These are phyloP conservation scores for Dujonia santamariae DNA, from an alignment of 1,139 yeast genomes.

Conservation along the genomic window DNA sequence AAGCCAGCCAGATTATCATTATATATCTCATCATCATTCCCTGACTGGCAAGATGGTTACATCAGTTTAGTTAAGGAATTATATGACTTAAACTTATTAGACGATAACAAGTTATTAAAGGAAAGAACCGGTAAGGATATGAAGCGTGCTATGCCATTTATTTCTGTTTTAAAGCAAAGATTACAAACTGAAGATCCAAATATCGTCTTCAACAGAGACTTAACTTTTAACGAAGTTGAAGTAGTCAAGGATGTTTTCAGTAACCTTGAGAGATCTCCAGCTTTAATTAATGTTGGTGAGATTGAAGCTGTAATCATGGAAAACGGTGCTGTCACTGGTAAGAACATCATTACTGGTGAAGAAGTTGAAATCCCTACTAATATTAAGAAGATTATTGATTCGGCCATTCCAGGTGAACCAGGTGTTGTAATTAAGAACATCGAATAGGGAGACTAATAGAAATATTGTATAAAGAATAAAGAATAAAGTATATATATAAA, in stretches of 20 bases:
- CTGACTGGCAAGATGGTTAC: constrained; percentile 93
- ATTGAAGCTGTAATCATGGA: constrained; percentile 57
- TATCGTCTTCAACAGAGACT: constrained; percentile 82
- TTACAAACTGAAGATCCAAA: constrained; percentile 64
- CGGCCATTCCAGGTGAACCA: constrained; percentile 92
- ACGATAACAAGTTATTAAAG: constrained; percentile 60
- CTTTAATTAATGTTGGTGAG: constrained; percentile 54
- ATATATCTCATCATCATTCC: constrained; percentile 79
- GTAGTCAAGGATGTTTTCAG: constrained; percentile 56
- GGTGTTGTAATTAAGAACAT: constrained; percentile 75
- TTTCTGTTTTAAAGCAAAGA: constrained; percentile 79
- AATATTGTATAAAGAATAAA: too few species aligned
- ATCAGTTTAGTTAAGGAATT: constrained; percentile 80
- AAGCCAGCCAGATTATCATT: constrained; percentile 72
- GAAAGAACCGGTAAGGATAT: constrained; percentile 71
- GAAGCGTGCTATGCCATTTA: constrained; percentile 98
- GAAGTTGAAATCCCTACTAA: constrained; percentile 55
- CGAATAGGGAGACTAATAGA: background rate
- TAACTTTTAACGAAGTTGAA: constrained; percentile 74
- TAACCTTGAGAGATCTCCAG: constrained; percentile 63
- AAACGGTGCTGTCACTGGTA: constrained; percentile 60
- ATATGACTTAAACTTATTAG: constrained; percentile 59
- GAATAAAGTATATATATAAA: too few species aligned
- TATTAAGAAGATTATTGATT: constrained; percentile 69
- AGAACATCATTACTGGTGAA: constrained; percentile 65